A percentile compares a stretch with the other conserved stretches of the same genome.
Conservation (phyloP, 805 yeast genomes). For the Sugiyamaella lignohabitans region DNA sequence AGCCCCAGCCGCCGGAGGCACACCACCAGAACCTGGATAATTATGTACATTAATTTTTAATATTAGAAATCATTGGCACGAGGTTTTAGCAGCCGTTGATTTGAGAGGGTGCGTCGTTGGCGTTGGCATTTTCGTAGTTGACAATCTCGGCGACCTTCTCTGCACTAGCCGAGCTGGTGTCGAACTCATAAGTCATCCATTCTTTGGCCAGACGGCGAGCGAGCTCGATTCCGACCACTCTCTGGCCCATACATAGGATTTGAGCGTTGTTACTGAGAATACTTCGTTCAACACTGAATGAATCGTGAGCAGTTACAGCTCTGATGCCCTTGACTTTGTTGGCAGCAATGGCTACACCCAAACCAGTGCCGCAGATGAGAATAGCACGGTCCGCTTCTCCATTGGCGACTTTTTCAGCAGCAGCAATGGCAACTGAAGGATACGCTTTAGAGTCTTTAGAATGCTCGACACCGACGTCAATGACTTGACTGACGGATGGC, state of each 20-base stretch:
- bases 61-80: background rate
- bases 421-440: conserved; percentile 40
- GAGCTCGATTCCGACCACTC: conserved; percentile 41
- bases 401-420: conserved; percentile 36
- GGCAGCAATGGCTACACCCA: conserved; percentile 45
- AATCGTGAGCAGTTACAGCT: conserved; percentile 45
- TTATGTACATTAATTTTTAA: background rate
- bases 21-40: background rate
- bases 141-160: conserved; percentile 35
- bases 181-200: conserved; percentile 40
- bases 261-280: conserved; percentile 41
- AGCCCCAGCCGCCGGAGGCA: background rate
- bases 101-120: too few relatives aligned
- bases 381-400: conserved; percentile 43
- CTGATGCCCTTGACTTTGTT: conserved; percentile 43
- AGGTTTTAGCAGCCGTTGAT: too few relatives aligned
- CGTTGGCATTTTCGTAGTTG: conserved; percentile 29
- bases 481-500: conserved; percentile 30
- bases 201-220: conserved; percentile 40
- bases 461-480: conserved; percentile 37
- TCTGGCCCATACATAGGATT: conserved; percentile 43
- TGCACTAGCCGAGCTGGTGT: conserved; percentile 37
- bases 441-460: conserved; percentile 35
- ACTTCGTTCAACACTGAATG: conserved; percentile 42
- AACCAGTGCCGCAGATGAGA: conserved; percentile 44